Conservation (phyloP, 192 early-diverging fungal species). For the Backusella morwellensis region DNA sequence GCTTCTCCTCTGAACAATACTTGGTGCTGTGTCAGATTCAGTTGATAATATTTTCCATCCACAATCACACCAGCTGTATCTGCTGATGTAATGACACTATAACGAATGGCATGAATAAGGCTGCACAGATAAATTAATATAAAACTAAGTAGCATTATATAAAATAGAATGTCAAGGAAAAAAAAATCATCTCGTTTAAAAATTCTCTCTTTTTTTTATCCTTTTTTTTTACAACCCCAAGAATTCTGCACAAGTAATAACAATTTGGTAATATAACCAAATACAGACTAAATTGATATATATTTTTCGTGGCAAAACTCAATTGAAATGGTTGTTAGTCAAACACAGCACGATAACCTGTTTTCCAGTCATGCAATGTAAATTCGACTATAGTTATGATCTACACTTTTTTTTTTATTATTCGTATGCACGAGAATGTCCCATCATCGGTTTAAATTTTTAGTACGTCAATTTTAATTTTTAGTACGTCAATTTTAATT, state of each 20-base stretch:
- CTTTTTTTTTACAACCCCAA: background rate
- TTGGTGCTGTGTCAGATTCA: background rate
- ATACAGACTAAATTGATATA: background rate
- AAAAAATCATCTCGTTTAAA: background rate
- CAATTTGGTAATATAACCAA: background rate
- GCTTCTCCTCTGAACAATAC: background rate
- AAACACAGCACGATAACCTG: background rate
- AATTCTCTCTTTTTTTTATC: too few species aligned
- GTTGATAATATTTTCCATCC: background rate
- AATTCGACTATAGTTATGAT: background rate
- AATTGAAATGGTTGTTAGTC: background rate
- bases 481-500: too few species aligned
- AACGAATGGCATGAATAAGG: background rate
- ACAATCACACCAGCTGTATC: background rate
- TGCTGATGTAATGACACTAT: background rate
- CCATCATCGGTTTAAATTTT: too few species aligned
- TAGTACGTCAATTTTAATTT: too few species aligned
- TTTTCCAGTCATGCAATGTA: background rate
- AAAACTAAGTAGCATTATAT: background rate
- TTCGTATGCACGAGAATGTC: too few species aligned
- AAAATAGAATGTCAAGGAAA: background rate
- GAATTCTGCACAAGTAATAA: background rate
- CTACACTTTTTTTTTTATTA: background rate
- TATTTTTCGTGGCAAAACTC: background rate
- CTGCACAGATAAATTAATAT: background rate